Conservation (phyloP, 2,329 filamentous ascomycete species). For the Pseudodiploospora longispora region DNA sequence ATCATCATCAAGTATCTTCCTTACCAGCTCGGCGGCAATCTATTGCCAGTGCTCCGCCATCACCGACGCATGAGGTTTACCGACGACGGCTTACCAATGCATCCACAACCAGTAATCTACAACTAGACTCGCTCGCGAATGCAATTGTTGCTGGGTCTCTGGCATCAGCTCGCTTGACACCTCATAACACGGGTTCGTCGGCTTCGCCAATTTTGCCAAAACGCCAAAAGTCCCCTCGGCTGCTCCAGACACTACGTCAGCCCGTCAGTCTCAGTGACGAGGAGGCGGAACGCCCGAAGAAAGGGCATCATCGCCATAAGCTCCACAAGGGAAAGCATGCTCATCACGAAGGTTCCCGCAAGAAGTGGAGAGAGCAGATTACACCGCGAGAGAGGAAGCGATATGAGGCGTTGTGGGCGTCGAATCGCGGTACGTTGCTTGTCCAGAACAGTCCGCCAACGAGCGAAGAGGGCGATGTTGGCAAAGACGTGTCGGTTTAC, state of each 20-base stretch:
- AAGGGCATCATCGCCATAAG: slow-evolving; percentile 41
- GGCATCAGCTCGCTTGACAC: slow-evolving; percentile 51
- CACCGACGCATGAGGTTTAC: slow-evolving; percentile 27
- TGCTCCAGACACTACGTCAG: slow-evolving; percentile 61
- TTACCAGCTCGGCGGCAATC: slow-evolving; percentile 10
- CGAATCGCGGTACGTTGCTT: slow-evolving; percentile 58
- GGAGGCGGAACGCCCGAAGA: slow-evolving; percentile 44
- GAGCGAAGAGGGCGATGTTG: slow-evolving; percentile 11
- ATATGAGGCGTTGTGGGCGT: slow-evolving; percentile 80
- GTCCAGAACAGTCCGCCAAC: slow-evolving; percentile 13
- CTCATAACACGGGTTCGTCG: slow-evolving; percentile 29
- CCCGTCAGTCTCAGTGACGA: slow-evolving; percentile 42
- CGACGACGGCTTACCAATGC: slow-evolving; percentile 19
- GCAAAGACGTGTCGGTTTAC: slow-evolving; percentile 32
- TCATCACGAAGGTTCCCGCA: slow-evolving; percentile 68
- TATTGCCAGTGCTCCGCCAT: slow-evolving; percentile 22
- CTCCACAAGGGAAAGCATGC: slow-evolving; percentile 53
- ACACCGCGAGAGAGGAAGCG: slow-evolving; percentile 66
- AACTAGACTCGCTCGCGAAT: slow-evolving; percentile 58
- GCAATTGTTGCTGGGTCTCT: slow-evolving; percentile 70
- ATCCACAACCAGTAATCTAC: slow-evolving; percentile 32
- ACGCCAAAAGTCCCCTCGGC: slow-evolving; percentile 40
- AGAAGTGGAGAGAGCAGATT: slow-evolving; percentile 69
- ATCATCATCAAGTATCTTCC: slow-evolving; percentile 7
- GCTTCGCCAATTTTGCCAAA: slow-evolving; percentile 28